Evolutionary conservation across 2,329 filamentous ascomycete species (phyloP).

Genomic region (Cryoendolithus antarcticus): DNA sequence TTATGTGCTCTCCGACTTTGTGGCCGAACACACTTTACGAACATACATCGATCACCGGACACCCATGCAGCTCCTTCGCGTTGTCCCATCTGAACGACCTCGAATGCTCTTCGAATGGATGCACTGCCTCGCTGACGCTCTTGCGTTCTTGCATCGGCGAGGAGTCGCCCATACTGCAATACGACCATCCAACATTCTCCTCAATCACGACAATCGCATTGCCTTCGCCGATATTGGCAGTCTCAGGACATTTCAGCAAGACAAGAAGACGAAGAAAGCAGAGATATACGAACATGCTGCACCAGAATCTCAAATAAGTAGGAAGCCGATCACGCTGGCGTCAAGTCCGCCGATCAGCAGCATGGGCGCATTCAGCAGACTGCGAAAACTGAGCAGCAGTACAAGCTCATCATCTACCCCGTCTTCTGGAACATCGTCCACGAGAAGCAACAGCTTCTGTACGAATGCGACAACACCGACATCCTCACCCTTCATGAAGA

Average conservation of each 20-base stretch:
- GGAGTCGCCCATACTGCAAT: constrained; percentile 56
- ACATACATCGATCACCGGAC: constrained; percentile 51
- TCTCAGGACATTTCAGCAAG: constrained; percentile 37
- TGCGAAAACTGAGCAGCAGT: constrained; percentile 19
- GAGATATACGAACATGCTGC: constrained; percentile 63
- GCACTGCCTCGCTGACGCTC: constrained; percentile 56
- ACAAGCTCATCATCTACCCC: constrained; percentile 19
- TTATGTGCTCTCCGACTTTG: constrained; percentile 55
- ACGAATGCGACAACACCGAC: constrained; percentile 13
- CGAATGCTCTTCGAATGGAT: constrained; percentile 59
- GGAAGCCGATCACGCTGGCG: constrained; percentile 28
- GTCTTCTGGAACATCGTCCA: constrained; percentile 16
- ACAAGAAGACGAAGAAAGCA: constrained; percentile 47
- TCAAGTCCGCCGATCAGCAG: constrained; percentile 19
- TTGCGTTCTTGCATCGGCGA: constrained; percentile 54
- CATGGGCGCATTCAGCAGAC: constrained; percentile 16
- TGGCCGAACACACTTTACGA: constrained; percentile 54
- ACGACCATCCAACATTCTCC: constrained; percentile 56
- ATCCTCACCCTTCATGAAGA: constrained; percentile 4
- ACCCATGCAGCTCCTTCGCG: constrained; percentile 48
- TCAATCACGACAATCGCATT: constrained; percentile 52
- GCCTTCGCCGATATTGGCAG: constrained; percentile 51
- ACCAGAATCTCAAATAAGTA: constrained; percentile 47
- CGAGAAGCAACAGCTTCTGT: constrained; percentile 18
- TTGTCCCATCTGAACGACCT: constrained; percentile 48